Conservation (phyloP, 495 filamentous ascomycete species). For the Annulohypoxylon maeteangense region DNA sequence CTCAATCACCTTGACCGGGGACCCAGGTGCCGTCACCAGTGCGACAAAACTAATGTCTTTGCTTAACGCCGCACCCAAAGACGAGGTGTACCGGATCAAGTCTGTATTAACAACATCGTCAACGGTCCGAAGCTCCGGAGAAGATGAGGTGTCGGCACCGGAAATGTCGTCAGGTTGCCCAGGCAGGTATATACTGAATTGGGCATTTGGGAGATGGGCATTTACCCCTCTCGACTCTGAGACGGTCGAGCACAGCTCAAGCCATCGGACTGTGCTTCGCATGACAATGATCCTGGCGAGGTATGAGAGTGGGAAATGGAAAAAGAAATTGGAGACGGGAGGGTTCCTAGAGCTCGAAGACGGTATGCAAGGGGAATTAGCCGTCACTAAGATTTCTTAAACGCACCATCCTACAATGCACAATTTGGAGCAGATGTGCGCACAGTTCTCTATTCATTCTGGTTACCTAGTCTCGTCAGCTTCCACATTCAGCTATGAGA, state of each 20-base stretch:
- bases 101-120: conserved; percentile 73
- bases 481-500: background rate
- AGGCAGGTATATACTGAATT: conserved; percentile 85
- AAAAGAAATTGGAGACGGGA: conserved; percentile 77
- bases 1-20: conserved; percentile 70
- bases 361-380: conserved; percentile 50
- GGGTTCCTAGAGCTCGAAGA: conserved; percentile 65
- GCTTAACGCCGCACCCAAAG: conserved; percentile 77
- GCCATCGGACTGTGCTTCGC: conserved; percentile 64
- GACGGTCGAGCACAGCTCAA: conserved; percentile 59
- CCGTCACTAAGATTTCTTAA: conserved; percentile 58
- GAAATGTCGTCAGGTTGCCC: conserved; percentile 21
- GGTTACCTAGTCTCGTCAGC: background rate
- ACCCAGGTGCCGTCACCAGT: conserved; percentile 63
- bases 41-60: conserved; percentile 71
- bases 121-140: conserved; percentile 69
- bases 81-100: conserved; percentile 96
- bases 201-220: conserved; percentile 97
- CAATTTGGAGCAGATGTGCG: conserved; percentile 15
- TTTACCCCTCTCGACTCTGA: conserved; percentile 70
- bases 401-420: background rate
- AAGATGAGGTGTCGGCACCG: conserved; percentile 46
- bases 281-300: conserved; percentile 88
- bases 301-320: conserved; percentile 89
- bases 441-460: background rate